These are phyloP conservation scores for Solanum ahanhuiri DNA, from an alignment of 257 asterid genomes.

Conservation along the genomic window DNA sequence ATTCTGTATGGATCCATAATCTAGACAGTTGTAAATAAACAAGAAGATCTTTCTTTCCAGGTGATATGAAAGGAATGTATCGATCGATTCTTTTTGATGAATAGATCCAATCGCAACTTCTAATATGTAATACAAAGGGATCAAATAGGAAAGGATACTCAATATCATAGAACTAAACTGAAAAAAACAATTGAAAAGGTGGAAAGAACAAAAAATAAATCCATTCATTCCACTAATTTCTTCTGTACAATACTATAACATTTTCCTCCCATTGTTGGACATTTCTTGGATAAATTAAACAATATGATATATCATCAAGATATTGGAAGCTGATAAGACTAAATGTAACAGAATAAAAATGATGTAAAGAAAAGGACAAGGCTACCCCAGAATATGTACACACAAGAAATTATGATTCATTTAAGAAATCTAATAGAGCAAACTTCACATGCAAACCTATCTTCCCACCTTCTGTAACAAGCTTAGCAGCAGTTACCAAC, in stretches of 20 bases:
- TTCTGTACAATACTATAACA: background rate
- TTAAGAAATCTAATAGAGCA: slow-evolving; percentile 69
- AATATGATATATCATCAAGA: background rate
- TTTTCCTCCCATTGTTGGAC: background rate
- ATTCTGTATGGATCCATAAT: background rate
- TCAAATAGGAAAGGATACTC: background rate
- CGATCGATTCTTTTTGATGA: background rate
- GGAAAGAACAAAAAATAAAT: background rate
- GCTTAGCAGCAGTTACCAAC: slow-evolving; percentile 90
- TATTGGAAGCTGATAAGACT: background rate
- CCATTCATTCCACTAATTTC: background rate
- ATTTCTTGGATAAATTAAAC: background rate
- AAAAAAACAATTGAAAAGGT: background rate
- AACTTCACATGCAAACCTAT: slow-evolving; percentile 91
- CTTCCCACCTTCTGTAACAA: slow-evolving; percentile 71
- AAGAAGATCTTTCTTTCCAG: background rate
- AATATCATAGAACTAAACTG: background rate
- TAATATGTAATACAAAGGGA: background rate
- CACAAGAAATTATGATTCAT: slow-evolving; percentile 20
- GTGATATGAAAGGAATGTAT: background rate
- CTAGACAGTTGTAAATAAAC: background rate
- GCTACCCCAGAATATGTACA: slow-evolving; percentile 18
- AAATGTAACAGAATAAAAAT: background rate
- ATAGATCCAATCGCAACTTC: background rate
- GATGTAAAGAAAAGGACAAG: background rate